Evolutionary conservation across 1,284 basidiomycete genomes (phyloP).

Genomic region (Rhodotorula sp.): DNA sequence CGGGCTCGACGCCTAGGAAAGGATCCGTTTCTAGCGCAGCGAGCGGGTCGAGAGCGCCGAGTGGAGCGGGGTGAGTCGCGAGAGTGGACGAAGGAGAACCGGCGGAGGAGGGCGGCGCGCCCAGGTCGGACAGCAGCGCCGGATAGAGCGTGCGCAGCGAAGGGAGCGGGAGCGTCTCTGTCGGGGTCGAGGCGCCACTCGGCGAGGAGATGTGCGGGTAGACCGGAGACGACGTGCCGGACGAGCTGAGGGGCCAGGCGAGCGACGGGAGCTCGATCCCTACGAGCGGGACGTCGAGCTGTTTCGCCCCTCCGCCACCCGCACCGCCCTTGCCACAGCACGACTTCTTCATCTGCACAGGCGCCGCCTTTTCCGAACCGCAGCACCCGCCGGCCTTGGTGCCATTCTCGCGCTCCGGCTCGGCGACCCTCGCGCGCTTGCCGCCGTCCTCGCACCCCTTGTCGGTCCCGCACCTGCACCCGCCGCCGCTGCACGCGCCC

Average conservation of each 20-base stretch:
- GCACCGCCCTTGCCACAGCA: not conserved
- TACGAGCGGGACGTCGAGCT: no score
- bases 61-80: not conserved
- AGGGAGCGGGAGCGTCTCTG: not conserved
- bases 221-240: not conserved
- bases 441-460: constrained; percentile 4
- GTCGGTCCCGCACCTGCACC: constrained; percentile 12
- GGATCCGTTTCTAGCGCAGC: not conserved
- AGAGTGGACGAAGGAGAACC: not conserved
- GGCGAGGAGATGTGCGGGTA: not conserved
- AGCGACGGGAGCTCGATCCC: constrained; percentile 2
- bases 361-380: not conserved
- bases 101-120: not conserved
- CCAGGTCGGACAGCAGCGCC: constrained; percentile 17
- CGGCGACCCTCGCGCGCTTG: not conserved
- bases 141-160: constrained; percentile 17
- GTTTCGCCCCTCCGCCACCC: no score
- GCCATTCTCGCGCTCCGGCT: not conserved
- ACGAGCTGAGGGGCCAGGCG: not conserved
- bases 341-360: not conserved
- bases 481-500: not conserved
- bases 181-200: not conserved
- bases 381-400: not conserved
- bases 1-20: not conserved
- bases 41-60: not conserved